A percentile compares a stretch with the other conserved stretches of the same genome.
Conservation (phyloP, 805 yeast species). For the Barnettozyma populi region DNA sequence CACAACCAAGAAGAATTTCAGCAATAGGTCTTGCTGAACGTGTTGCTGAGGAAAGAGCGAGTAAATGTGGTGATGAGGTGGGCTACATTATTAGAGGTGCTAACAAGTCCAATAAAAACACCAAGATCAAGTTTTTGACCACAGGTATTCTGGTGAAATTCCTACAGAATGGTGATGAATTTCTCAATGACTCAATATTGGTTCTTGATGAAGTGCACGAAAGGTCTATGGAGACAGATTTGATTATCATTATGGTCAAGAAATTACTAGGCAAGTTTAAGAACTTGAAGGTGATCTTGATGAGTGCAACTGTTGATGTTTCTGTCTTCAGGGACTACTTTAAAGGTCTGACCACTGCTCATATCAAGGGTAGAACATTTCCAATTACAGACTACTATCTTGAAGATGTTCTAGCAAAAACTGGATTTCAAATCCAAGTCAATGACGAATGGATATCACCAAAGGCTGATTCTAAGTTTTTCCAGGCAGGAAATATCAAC, state of each 20-base stretch:
- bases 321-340: constrained; percentile 65
- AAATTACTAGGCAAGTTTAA: constrained; percentile 41
- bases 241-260: constrained; percentile 72
- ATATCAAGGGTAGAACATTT: constrained; percentile 89
- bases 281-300: constrained; percentile 64
- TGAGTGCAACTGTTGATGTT: constrained; percentile 92
- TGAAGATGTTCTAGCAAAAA: constrained; percentile 53
- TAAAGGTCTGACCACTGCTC: constrained; percentile 54
- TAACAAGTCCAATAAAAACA: constrained; percentile 50
- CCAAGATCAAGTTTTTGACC: constrained; percentile 83
- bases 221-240: constrained; percentile 85
- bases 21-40: constrained; percentile 93
- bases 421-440: constrained; percentile 50
- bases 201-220: constrained; percentile 97
- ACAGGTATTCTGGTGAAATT: constrained; percentile 88
- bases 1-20: constrained; percentile 95
- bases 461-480: constrained; percentile 59
- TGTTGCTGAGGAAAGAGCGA: constrained; percentile 72
- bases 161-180: constrained; percentile 49
- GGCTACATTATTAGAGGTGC: constrained; percentile 93
- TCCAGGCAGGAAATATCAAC: constrained; percentile 63
- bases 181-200: constrained; percentile 54
- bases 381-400: constrained; percentile 78
- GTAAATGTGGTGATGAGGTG: constrained; percentile 62
- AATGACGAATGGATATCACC: constrained; percentile 45